A percentile compares a stretch with the other conserved stretches of the same genome.
Conservation (phyloP, 805 yeast genomes). For the Candida montana region DNA sequence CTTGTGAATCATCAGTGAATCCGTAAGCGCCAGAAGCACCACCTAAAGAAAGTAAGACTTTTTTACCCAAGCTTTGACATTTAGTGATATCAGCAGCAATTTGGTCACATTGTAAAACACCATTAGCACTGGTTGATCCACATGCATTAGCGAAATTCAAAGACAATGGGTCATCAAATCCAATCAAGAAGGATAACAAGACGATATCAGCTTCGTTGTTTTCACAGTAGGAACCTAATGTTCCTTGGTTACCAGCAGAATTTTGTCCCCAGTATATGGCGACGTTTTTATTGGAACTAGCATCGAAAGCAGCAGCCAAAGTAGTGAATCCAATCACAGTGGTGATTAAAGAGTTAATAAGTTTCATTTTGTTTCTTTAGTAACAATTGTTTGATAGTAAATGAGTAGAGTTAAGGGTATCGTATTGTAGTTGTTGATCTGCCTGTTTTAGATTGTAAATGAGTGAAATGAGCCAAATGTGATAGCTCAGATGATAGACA, state of each 20-base stretch:
- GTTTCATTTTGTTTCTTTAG: conserved; percentile 2
- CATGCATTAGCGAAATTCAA: conserved; percentile 58
- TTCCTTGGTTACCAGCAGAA: conserved; percentile 55
- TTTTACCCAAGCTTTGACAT: conserved; percentile 79
- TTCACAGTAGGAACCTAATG: conserved; percentile 53
- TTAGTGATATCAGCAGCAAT: conserved; percentile 68
- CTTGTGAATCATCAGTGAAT: conserved; percentile 76
- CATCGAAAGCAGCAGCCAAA: conserved; percentile 23
- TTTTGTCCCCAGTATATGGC: conserved; percentile 91
- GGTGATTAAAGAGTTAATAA: conserved; percentile 7
- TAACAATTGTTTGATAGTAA: neutral
- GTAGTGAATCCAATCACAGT: conserved; percentile 8
- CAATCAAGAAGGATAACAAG: conserved; percentile 62
- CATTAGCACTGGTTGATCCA: conserved; percentile 29
- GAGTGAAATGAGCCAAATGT: neutral
- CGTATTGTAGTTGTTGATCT: neutral
- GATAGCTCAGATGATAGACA: neutral
- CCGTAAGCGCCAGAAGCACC: conserved; percentile 83
- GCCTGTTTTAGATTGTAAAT: neutral
- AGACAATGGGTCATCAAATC: conserved; percentile 37
- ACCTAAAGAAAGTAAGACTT: conserved; percentile 68
- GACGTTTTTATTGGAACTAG: conserved; percentile 47
- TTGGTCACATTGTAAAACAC: conserved; percentile 42
- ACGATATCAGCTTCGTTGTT: conserved; percentile 66
- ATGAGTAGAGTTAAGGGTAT: neutral